Evolutionary conservation across 768 basidiomycete species (phyloP), one percentile per base, ranked within the genome.

Genomic region (Lanmaoa rubissima): DNA sequence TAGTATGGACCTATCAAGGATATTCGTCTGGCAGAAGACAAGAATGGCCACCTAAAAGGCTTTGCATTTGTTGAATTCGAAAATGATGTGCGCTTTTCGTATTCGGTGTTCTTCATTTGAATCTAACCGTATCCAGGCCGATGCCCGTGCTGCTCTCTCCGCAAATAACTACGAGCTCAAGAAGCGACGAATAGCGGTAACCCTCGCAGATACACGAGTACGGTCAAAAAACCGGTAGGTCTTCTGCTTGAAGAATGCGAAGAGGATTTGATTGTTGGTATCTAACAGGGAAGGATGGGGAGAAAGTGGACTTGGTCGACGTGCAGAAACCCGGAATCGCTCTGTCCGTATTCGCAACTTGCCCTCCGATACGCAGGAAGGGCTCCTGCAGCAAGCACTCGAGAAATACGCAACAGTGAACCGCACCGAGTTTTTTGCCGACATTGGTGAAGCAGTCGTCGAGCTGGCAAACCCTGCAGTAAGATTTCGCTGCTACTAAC

Each of bases 1-100:
- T 54, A 98, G 94, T 94, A 88, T 68, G 96, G 96, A 2, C 65
- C 76, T 4, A 70, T 98, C 61, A 93, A 91, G 69, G 88, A 90
- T 21, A 79, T 98, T 40, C 84, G 94, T 53, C 78, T 98, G 68
- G 84, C 85, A 2, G 74, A 82, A 50, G 92, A 94, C 56, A 81
- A 87, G 35, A 80, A 82, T 43, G 87, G 86, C 0, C 77, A 82
- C 48, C 79, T 79, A 32, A 94, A 85, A 68, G 95, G 97, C 1
- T 95, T 92, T 66, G 95, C 91, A 0, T 98, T 98, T 65, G 78
- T 98, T 34, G 94, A 98, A 67, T 98, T 91, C 66, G 87, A 90
- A 57, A 79, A 84, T 19, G 87, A 90, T 77, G 95, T 93, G 38
- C 10, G 10, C 2, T 13, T 39, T 38, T 39, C n/a, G 16, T 14